A percentile compares a stretch with the other conserved stretches of the same genome.
phyloP scores from a whole-genome alignment of 73 alveolate species.

The Stentor roeselii region DNA sequence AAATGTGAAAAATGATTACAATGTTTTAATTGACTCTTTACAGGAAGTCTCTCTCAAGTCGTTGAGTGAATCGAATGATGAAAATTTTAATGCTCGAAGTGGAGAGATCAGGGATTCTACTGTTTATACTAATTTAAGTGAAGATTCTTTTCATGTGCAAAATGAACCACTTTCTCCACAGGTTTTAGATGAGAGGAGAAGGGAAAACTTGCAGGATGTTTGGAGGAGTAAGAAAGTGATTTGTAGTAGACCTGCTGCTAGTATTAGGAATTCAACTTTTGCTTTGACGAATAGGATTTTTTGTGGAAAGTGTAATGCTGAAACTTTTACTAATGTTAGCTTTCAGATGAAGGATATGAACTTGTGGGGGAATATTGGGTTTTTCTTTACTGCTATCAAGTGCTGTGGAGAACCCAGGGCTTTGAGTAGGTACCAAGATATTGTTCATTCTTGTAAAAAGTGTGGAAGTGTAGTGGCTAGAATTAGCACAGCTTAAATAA shows the following conservation, averaged over 20 bases:
- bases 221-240: neutral
- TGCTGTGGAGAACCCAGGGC: constrained; percentile 19
- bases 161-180: neutral
- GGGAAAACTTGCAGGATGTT: neutral
- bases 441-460: constrained; percentile 10
- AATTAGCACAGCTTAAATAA: neutral
- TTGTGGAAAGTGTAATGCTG: constrained; percentile 1
- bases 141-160: neutral
- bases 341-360: neutral
- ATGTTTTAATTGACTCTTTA: neutral
- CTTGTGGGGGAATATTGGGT: neutral
- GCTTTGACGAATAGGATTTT: constrained; percentile 4
- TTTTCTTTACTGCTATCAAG: constrained; percentile 17
- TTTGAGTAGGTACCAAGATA: constrained; percentile 14
- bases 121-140: constrained; percentile 8
- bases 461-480: constrained; percentile 14
- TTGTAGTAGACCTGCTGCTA: neutral
- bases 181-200: neutral
- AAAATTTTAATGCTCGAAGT: neutral
- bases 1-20: neutral
- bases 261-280: constrained; percentile 12
- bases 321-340: neutral
- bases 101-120: constrained; percentile 5
- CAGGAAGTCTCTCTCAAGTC: neutral
- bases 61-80: neutral